A percentile compares a stretch with the other conserved stretches of the same genome.
phyloP scores from a whole-genome alignment of 2,329 filamentous ascomycete genomes.

The Talaromyces sp. region DNA sequence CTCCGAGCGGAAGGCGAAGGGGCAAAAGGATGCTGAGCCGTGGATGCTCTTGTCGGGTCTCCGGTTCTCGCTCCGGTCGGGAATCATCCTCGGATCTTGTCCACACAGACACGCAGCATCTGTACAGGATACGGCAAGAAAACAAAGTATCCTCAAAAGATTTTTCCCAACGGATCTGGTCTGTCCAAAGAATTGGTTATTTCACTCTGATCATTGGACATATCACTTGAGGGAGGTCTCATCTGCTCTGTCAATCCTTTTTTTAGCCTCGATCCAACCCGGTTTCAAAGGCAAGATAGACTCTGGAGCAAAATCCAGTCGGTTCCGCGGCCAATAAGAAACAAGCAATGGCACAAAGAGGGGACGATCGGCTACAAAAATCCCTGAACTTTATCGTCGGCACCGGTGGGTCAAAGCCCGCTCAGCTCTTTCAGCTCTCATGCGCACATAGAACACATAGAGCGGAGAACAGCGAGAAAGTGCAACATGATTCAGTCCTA shows the following conservation, averaged over 20 bases:
- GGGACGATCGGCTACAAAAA: not conserved
- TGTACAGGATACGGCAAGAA: no score
- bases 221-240: no score
- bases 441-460: no score
- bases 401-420: not conserved
- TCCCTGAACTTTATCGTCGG: slow-evolving; percentile 5
- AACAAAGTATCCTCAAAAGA: no score
- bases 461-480: no score
- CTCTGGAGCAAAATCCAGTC: not conserved
- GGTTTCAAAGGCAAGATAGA: not conserved
- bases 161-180: not conserved
- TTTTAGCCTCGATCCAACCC: no score
- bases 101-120: no score
- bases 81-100: not conserved
- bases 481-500: no score
- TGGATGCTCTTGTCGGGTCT: not conserved
- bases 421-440: not conserved
- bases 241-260: no score
- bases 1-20: slow-evolving; percentile 6
- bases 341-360: no score
- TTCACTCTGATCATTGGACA: no score
- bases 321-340: not conserved
- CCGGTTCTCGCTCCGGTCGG: slow-evolving; percentile 1
- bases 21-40: slow-evolving; percentile 2
- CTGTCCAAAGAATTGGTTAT: no score